Evolutionary conservation across 2,329 filamentous ascomycete species (phyloP).

Genomic region (Colletotrichum destructivum): DNA sequence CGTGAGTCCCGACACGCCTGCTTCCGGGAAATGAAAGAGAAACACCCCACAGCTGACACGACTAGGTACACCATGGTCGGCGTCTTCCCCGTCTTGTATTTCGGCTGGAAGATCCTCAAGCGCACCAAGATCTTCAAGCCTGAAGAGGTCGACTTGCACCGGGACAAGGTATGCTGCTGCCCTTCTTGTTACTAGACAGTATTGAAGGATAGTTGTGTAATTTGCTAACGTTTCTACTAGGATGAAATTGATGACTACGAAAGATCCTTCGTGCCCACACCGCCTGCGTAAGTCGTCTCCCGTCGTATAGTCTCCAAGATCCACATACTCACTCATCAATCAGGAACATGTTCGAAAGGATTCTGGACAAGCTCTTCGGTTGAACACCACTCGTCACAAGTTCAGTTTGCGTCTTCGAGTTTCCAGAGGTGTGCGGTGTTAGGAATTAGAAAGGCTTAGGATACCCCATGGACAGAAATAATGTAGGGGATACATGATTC

Average conservation of each 20-base stretch:
- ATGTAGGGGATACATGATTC: neutral
- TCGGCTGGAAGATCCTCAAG: slow-evolving; percentile 80
- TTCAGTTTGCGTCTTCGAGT: neutral
- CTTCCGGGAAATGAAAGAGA: neutral
- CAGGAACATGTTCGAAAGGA: slow-evolving; percentile 26
- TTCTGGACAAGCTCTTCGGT: slow-evolving; percentile 34
- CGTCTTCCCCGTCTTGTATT: slow-evolving; percentile 77
- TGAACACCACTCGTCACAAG: neutral
- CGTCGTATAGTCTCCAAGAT: rapidly evolving
- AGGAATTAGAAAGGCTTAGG: neutral
- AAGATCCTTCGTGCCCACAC: slow-evolving; percentile 68
- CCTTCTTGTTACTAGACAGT: too few species aligned
- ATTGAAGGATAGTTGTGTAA: too few species aligned
- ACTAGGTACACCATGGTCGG: slow-evolving; percentile 77
- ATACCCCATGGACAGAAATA: neutral
- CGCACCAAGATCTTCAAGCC: slow-evolving; percentile 71
- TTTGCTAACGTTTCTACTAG: neutral
- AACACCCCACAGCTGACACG: slow-evolving; percentile 3
- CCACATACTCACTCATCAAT: neutral
- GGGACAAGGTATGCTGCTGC: slow-evolving; percentile 60
- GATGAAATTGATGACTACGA: slow-evolving; percentile 80
- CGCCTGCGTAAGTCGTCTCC: slow-evolving; percentile 63
- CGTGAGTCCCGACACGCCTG: slow-evolving; percentile 57
- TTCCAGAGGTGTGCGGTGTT: neutral
- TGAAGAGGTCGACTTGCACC: slow-evolving; percentile 73